Evolutionary conservation across 345 rosid species (phyloP).

Genomic region (Moricandia moricandioides): DNA sequence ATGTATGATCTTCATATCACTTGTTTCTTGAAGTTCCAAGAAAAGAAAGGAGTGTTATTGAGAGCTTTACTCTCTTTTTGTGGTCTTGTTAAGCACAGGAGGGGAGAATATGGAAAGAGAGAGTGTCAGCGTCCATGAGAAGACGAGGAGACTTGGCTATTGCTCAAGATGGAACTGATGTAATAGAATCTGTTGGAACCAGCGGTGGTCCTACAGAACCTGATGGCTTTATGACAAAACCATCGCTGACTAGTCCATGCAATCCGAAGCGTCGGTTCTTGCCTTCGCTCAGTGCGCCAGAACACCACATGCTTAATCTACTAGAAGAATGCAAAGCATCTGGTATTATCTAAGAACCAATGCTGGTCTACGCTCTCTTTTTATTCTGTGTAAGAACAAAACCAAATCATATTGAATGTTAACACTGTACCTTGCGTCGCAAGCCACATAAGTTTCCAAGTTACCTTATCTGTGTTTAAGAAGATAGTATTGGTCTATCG

Average conservation of each 20-base stretch:
- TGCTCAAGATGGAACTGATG: constrained; percentile 51
- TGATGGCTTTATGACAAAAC: constrained; percentile 34
- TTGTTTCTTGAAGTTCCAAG: not conserved
- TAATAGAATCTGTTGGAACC: constrained; percentile 2
- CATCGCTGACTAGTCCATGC: constrained; percentile 33
- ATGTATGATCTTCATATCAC: constrained; percentile 48
- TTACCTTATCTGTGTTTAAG: constrained; percentile 4
- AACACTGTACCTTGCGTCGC: constrained; percentile 10
- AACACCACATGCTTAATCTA: constrained; percentile 63
- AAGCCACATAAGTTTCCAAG: constrained; percentile 5
- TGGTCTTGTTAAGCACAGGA: constrained; percentile 46
- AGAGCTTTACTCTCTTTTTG: not conserved
- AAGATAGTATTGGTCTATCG: constrained; percentile 14
- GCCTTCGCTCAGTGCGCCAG: constrained; percentile 87
- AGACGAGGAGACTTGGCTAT: constrained; percentile 64
- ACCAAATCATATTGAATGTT: constrained; percentile 14
- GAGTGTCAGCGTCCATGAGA: constrained; percentile 61
- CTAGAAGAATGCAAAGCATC: constrained; percentile 76
- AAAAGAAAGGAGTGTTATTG: not conserved
- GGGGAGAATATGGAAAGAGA: constrained; percentile 87
- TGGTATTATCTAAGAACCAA: constrained; percentile 44
- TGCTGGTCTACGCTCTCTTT: constrained; percentile 9
- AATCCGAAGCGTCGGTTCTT: constrained; percentile 46
- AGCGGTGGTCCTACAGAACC: constrained; percentile 35
- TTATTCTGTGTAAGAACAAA: constrained; percentile 15